Conservation (phyloP, 352 stramenopile genomes). For the Lagenidium giganteum region DNA sequence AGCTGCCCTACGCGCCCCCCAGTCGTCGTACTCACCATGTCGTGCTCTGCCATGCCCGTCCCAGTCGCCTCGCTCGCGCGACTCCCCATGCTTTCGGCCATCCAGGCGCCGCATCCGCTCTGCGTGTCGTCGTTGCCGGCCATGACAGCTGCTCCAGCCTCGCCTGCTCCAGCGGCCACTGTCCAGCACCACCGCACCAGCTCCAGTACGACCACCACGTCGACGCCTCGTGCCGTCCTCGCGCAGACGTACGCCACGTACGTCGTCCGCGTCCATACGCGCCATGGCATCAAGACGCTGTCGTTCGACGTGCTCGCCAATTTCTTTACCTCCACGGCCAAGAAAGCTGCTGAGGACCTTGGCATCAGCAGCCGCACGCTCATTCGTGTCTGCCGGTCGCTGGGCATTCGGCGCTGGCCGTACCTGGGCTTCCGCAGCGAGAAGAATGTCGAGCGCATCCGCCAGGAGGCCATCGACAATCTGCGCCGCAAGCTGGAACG, state of each 20-base stretch:
- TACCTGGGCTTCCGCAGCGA: conserved; percentile 59
- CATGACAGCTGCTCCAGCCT: no score
- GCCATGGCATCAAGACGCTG: conserved; percentile 51
- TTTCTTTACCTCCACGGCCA: conserved; percentile 50
- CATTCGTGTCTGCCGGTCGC: conserved; percentile 50
- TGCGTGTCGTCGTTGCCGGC: no score
- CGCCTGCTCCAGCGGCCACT: no score
- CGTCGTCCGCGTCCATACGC: conserved; percentile 53
- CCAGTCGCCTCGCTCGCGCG: no score
- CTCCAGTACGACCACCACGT: no score
- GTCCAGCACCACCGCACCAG: no score
- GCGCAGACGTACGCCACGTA: conserved; percentile 43
- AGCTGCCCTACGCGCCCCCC: no score
- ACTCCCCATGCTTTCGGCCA: no score
- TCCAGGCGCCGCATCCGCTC: no score
- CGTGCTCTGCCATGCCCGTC: no score
- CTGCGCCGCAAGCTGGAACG: conserved; percentile 46
- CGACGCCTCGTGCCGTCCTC: no score
- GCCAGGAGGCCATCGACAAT: conserved; percentile 53
- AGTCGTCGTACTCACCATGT: no score
- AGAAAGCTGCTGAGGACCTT: conserved; percentile 50
- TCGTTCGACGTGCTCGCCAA: conserved; percentile 46
- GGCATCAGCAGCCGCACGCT: conserved; percentile 59
- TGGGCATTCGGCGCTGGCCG: conserved; percentile 55
- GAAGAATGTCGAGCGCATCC: conserved; percentile 56